Evolutionary conservation across 2,329 filamentous ascomycete species (phyloP).

Genomic region (Gnomoniopsis smithogilvyi): DNA sequence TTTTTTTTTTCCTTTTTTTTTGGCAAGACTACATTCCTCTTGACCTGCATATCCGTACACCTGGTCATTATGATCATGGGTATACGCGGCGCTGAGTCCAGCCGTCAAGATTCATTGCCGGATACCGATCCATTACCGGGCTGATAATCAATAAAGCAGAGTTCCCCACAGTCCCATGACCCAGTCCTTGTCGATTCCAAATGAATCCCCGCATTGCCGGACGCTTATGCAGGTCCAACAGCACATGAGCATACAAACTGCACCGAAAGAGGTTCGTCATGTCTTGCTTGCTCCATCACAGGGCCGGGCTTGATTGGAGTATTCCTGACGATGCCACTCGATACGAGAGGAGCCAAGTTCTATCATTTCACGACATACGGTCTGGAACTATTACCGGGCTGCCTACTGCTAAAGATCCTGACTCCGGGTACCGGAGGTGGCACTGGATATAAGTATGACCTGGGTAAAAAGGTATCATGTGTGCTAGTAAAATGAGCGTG

Average conservation of each 20-base stretch:
- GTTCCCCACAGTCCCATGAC: not conserved
- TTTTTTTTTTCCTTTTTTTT: not conserved
- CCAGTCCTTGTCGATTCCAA: not conserved
- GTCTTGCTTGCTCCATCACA: not conserved
- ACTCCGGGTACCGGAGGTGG: no score
- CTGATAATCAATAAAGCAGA: not conserved
- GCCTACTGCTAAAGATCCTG: no score
- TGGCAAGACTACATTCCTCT: not conserved
- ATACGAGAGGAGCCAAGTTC: not conserved
- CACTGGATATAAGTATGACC: no score
- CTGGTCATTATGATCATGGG: no score
- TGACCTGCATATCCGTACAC: no score
- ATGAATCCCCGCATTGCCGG: not conserved
- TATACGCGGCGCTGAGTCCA: no score
- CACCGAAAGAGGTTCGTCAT: not conserved
- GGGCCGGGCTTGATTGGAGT: not conserved
- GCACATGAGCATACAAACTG: not conserved
- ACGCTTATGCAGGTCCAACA: constrained; percentile 1
- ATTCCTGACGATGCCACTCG: not conserved
- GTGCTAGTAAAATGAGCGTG: no score
- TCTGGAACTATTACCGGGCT: no score
- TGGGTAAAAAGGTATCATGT: no score
- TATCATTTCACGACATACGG: not conserved
- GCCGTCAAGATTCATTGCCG: not conserved
- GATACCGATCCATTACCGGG: not conserved